phyloP scores from a whole-genome alignment of 179 eudicot genomes.

The Silene coronaria region DNA sequence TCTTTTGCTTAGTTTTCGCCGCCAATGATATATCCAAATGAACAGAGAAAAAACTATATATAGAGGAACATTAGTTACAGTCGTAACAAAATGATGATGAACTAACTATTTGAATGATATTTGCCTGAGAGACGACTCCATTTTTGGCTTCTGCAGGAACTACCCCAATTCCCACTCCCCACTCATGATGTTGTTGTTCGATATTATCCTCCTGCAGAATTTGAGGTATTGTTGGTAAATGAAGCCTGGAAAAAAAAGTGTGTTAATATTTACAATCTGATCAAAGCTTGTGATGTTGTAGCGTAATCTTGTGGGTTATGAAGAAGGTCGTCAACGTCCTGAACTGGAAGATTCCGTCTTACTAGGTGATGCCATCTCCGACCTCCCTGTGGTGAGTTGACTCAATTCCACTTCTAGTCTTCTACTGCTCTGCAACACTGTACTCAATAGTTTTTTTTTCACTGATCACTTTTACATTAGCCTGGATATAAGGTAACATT shows the following conservation, averaged over 20 bases:
- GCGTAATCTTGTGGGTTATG: conserved; percentile 80
- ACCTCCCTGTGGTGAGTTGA: conserved; percentile 70
- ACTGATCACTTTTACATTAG: neutral
- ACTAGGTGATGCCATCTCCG: conserved; percentile 82
- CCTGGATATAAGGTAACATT: conserved; percentile 7
- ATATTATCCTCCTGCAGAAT: conserved; percentile 71
- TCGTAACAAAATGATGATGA: neutral
- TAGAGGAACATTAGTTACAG: neutral
- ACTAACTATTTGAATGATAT: conserved; percentile 3
- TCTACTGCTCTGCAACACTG: conserved; percentile 9
- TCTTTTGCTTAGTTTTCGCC: neutral
- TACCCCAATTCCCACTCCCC: conserved; percentile 94
- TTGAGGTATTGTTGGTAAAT: conserved; percentile 54
- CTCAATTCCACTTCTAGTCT: neutral
- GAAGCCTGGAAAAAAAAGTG: neutral
- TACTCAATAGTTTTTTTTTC: neutral
- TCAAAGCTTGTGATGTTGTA: conserved; percentile 28
- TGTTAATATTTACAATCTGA: neutral
- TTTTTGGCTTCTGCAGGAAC: conserved; percentile 38
- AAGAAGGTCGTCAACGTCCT: conserved; percentile 73
- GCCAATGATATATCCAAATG: neutral
- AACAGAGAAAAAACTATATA: no score
- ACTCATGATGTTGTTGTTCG: conserved; percentile 76
- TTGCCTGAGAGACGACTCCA: neutral
- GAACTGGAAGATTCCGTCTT: conserved; percentile 63